These are phyloP conservation scores for Pyrenophora tritici-repentis DNA, from an alignment of 2,329 filamentous ascomycete genomes.

Conservation along the genomic window DNA sequence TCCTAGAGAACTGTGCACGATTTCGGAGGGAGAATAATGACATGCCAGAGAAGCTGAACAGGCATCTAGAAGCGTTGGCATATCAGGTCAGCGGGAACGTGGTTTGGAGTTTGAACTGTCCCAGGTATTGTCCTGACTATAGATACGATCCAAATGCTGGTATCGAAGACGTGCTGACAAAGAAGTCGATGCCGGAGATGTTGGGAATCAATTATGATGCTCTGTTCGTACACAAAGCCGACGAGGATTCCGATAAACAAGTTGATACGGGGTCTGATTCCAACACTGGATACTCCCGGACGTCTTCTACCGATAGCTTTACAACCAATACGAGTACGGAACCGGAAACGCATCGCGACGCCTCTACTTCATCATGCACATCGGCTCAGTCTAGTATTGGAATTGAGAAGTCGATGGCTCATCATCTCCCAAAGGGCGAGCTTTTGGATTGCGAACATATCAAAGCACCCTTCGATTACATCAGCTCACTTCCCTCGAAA, in stretches of 20 bases:
- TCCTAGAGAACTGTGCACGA: not conserved
- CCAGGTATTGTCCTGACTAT: slow-evolving; percentile 19
- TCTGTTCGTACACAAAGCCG: no score
- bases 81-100: not conserved
- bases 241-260: no score
- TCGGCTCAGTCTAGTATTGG: no score
- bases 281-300: no score
- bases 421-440: not conserved
- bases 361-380: no score
- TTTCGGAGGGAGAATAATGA: not conserved
- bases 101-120: slow-evolving; percentile 4
- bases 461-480: slow-evolving; percentile 1
- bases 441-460: not conserved
- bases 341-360: no score
- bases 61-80: not conserved
- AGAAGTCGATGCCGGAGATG: not conserved
- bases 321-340: no score
- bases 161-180: not conserved
- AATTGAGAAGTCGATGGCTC: not conserved
- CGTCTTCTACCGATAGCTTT: no score
- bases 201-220: not conserved
- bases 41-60: not conserved
- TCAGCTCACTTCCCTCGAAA: not conserved
- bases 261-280: no score
- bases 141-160: slow-evolving; percentile 8